phyloP scores from a whole-genome alignment of 768 basidiomycete genomes.

The Mycena polygramma region DNA sequence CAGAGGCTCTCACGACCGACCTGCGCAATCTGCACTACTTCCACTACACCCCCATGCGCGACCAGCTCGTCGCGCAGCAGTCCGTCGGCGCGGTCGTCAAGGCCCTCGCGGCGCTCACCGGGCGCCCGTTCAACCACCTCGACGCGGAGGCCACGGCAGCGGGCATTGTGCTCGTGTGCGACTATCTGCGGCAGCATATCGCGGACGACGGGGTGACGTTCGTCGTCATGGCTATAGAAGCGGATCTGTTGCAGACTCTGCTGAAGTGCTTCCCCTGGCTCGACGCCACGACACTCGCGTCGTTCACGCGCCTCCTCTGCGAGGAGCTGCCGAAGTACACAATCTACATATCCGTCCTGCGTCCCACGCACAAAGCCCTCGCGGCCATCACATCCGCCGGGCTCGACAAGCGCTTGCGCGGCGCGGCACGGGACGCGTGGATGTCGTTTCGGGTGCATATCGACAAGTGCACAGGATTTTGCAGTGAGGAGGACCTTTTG shows the following conservation, averaged over 20 bases:
- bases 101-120: background rate
- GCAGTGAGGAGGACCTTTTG: background rate
- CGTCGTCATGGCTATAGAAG: background rate
- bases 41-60: background rate
- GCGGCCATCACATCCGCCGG: background rate
- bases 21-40: slow-evolving; percentile 4
- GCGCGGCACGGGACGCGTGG: background rate
- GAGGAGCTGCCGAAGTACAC: slow-evolving; percentile 1
- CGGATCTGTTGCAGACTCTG: background rate
- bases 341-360: slow-evolving; percentile 2
- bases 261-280: background rate
- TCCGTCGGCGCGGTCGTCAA: background rate
- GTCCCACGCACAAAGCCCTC: background rate
- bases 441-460: background rate
- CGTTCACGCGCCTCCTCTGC: background rate
- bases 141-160: background rate
- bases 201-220: slow-evolving; percentile 1
- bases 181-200: slow-evolving; percentile 3
- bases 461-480: background rate
- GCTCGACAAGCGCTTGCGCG: background rate
- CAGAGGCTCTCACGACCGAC: background rate
- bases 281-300: background rate
- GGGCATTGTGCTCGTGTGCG: background rate
- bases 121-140: background rate
- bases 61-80: background rate